These are phyloP conservation scores for Raphanus hybrid DNA, from an alignment of 441 rosid species.

Conservation along the genomic window DNA sequence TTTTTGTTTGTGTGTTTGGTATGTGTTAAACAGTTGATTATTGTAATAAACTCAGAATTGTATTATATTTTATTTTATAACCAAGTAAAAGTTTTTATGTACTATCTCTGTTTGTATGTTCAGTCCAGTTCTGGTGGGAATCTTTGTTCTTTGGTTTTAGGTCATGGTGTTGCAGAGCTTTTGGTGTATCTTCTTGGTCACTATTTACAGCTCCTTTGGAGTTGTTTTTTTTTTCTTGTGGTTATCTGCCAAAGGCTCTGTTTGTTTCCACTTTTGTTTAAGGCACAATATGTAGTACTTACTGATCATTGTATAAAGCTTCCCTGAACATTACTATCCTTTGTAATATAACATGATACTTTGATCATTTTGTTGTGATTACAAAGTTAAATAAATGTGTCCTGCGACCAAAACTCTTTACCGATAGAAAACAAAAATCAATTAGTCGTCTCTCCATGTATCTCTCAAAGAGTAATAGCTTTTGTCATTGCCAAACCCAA, in stretches of 20 bases:
- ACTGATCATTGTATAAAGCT: conserved; percentile 28
- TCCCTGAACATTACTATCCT: conserved; percentile 27
- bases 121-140: no score
- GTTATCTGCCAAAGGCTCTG: conserved; percentile 37
- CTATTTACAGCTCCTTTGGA: conserved; percentile 31
- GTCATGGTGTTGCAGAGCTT: conserved; percentile 32
- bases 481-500: conserved; percentile 33
- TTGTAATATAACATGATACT: conserved; percentile 26
- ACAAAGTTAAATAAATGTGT: conserved; percentile 26
- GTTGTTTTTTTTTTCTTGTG: conserved; percentile 22
- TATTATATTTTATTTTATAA: conserved; percentile 26
- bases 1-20: background rate
- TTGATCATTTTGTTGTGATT: conserved; percentile 33
- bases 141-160: conserved; percentile 22
- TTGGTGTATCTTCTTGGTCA: conserved; percentile 38
- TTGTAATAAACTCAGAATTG: conserved; percentile 13
- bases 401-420: conserved; percentile 29
- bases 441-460: conserved; percentile 39
- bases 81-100: background rate
- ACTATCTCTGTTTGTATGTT: no score
- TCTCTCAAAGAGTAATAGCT: conserved; percentile 37
- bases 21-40: background rate
- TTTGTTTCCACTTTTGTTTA: conserved; percentile 23
- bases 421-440: background rate
- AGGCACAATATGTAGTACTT: conserved; percentile 31